A percentile compares a stretch with the other conserved stretches of the same genome.
Conservation (phyloP, 2,329 filamentous ascomycete species). For the Stenocarpella maydis region DNA sequence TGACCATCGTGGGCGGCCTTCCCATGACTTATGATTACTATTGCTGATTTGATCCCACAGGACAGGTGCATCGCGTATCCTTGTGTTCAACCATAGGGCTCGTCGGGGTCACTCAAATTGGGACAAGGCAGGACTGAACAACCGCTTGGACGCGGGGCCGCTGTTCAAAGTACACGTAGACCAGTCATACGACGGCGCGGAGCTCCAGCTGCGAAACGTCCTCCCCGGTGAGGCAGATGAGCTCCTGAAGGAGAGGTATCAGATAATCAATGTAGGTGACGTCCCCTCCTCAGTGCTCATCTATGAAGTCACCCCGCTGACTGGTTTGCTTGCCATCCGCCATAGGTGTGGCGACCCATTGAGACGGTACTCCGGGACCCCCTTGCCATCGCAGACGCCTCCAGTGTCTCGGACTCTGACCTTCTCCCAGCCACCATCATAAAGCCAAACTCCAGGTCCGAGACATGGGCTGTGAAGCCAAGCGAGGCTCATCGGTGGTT, state of each 20-base stretch:
- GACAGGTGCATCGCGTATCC: constrained; percentile 9
- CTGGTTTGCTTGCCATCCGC: background rate
- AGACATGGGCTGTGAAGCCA: constrained; percentile 18
- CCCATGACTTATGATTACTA: background rate
- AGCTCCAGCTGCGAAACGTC: constrained; percentile 37
- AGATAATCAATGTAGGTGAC: constrained; percentile 49
- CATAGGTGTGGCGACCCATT: constrained; percentile 56
- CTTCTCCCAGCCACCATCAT: constrained; percentile 49
- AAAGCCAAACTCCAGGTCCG: constrained; percentile 41
- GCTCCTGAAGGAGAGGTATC: constrained; percentile 46
- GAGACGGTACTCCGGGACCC: constrained; percentile 54
- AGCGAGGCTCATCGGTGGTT: constrained; percentile 50
- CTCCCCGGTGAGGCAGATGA: constrained; percentile 38
- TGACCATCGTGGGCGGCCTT: constrained; percentile 49
- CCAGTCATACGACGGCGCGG: constrained; percentile 43
- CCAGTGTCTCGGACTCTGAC: constrained; percentile 49
- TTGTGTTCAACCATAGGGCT: constrained; percentile 52
- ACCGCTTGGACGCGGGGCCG: constrained; percentile 62
- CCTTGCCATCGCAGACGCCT: constrained; percentile 50
- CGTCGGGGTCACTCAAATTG: constrained; percentile 66
- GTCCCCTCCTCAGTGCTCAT: no score
- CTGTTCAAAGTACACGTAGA: constrained; percentile 59
- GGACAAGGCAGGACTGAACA: constrained; percentile 73
- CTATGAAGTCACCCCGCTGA: background rate
- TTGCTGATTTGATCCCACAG: constrained; percentile 63